phyloP scores from a whole-genome alignment of 345 rosid species.

The Boechera stricta region DNA sequence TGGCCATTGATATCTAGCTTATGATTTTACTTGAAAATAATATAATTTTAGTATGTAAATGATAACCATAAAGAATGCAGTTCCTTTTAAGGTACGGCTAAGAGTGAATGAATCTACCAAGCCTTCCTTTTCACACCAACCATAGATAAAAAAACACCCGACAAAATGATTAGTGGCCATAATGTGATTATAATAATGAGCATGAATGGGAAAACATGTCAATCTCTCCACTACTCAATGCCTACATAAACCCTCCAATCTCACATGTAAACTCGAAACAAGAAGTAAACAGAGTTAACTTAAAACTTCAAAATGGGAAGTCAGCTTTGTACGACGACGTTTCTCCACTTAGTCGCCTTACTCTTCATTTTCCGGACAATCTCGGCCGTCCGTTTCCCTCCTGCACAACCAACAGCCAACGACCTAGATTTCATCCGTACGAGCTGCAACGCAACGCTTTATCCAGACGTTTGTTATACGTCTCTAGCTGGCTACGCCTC shows the following conservation, averaged over 20 bases:
- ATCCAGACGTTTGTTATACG: conserved; percentile 78
- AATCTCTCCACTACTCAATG: conserved; percentile 7
- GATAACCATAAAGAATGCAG: conserved; percentile 32
- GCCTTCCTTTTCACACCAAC: conserved; percentile 38
- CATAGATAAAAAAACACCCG: conserved; percentile 4
- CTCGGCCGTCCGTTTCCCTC: conserved; percentile 37
- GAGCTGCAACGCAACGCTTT: conserved; percentile 76
- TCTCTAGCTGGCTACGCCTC: conserved; percentile 69
- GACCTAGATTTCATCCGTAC: conserved; percentile 69
- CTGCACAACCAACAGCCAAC: conserved; percentile 33
- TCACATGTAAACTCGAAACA: background rate
- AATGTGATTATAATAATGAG: conserved; percentile 11
- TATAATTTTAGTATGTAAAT: background rate
- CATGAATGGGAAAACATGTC: conserved; percentile 29
- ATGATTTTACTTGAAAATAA: background rate
- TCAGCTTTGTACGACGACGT: conserved; percentile 21
- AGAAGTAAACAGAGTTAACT: background rate
- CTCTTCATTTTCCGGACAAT: conserved; percentile 42
- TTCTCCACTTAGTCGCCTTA: conserved; percentile 42
- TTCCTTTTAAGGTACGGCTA: conserved; percentile 48
- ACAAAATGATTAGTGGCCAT: conserved; percentile 46
- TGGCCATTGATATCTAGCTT: background rate
- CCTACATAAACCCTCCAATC: conserved; percentile 42
- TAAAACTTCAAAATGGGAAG: conserved; percentile 38
- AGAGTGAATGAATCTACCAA: conserved; percentile 39